Base-by-base conservation (phyloP, 768 basidiomycete genomes). In the Russula sp. region DNA sequence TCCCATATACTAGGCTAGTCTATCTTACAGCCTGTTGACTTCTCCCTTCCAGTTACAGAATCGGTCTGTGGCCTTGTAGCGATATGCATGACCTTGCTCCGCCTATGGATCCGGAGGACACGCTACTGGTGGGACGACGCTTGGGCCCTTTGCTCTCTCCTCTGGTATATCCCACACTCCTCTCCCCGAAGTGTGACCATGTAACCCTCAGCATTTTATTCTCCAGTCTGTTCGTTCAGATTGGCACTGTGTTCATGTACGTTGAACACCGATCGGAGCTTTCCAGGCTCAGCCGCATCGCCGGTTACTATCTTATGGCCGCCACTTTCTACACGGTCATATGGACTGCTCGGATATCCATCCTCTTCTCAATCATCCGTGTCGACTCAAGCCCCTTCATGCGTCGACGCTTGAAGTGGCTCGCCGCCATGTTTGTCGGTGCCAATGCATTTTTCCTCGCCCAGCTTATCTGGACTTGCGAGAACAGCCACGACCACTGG, bases 361-460 rank as follows among this genome's bases (percentile, higher is more conserved):
- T 83, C 44, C 71, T 84, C 7, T 81, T 80, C 71, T 82, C 82
- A 6, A 76, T 84, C 64, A 78, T 83, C 57, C 80, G 82, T 40
- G 75, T 83, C 67, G 79, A 80, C 55, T 77, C 79, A 1, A 74
- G 75, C 52, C 61, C 65, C 4, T 14, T 54, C 31, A 63, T 50
- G 51, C 61, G 58, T 6, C 34, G 22, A 31, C 51, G 62, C n/a
- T 51, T 71, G 16, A 53, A 44, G 48, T 66, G 66, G 52, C 64
- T 68, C 1, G 70, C 69, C 27, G 64, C 10, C 11, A 55, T 65
- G 8, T 69, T 70, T 57, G 63, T 79, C n/a, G 75, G 74, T 0
- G 65, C 69, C 32, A 9, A 74, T 1, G 75, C 74, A 69, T 66
- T 82, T 59, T 74, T 82, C 32, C 67, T 80, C 20, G 71, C 76